Evolutionary conservation across 306 rosid species (phyloP), one percentile per base, ranked within the genome.

Genomic region (Alnus glutinosa): DNA sequence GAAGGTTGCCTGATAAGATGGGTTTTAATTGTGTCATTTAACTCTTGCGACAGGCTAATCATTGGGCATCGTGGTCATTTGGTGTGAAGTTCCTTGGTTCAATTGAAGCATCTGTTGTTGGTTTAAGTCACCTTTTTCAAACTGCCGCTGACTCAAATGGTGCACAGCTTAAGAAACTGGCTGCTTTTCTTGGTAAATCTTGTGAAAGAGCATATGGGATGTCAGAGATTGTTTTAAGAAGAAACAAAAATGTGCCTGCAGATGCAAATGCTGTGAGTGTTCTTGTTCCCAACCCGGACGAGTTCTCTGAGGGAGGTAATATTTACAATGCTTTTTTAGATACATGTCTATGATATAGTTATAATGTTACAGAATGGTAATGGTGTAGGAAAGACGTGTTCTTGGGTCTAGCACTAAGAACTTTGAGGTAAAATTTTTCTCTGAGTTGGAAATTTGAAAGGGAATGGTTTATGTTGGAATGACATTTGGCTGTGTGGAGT

Each of bases 241-340:
- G 97, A 89, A 92, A 86, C 78, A 84, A 55, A 75, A 82, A 83
- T 75, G 87, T 86, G 70, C 86, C 90, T 59, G 90, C 89, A 28
- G 97, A 92, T 79, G 85, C 86, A 64, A 92, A 92, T 82, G 94
- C 97, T 71, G 89, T 92, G 79, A 87, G 90, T 80, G 78, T 92
- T 83, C 81, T 86, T 83, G 91, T 92, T 69, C 88, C 87, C 42
- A 83, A 82, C 69, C 88, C 89, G 55, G 87, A 78, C 64, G 75
- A 75, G 73, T 77, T 80, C 68, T 80, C 81, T 23, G 80, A 70
- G 72, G 88, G 87, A 92, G 97, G 97, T 92, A 89, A 71, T 78
- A 30, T 49, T 74, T 74, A 76, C 70, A 63, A 72, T 83, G 81
- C 80, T 62, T 71, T 74, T n/a, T 39, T 55, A 15, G 23, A 28